Conservation (phyloP, 2,329 filamentous ascomycete species). For the Ophiostoma angusticollis region DNA sequence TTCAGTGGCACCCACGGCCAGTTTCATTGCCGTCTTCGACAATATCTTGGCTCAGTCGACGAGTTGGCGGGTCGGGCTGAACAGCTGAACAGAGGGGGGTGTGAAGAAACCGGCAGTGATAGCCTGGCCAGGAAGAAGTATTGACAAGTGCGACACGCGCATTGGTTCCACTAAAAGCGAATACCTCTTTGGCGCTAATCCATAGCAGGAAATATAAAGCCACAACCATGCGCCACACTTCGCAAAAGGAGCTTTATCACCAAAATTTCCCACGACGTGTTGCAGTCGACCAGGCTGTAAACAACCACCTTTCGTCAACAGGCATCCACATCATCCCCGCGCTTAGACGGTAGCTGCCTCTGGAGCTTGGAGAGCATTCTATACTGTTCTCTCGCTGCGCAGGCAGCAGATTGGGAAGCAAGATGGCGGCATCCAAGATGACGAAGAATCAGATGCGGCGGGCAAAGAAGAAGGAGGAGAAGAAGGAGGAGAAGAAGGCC, state of each 20-base stretch:
- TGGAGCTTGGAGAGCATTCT: neutral
- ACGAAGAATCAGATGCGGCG: constrained; percentile 91
- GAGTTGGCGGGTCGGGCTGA: neutral
- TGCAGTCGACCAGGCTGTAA: too few relatives aligned
- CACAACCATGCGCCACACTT: neutral
- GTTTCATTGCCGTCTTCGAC: constrained; percentile 4
- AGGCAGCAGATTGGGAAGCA: constrained; percentile 16
- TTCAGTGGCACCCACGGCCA: constrained; percentile 5
- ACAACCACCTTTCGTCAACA: too few relatives aligned
- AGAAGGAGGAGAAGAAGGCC: constrained; percentile 77
- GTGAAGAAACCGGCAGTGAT: too few relatives aligned
- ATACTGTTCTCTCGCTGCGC: neutral
- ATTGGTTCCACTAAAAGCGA: too few relatives aligned
- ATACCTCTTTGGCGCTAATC: too few relatives aligned
- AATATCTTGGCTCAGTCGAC: neutral
- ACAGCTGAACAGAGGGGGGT: neutral
- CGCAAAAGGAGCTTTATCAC: neutral
- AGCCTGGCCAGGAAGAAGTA: too few relatives aligned
- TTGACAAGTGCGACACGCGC: too few relatives aligned
- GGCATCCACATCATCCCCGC: too few relatives aligned
- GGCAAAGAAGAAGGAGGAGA: constrained; percentile 92
- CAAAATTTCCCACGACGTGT: constrained; percentile 10
- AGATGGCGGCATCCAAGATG: constrained; percentile 57
- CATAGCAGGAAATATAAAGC: neutral
- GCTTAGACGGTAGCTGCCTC: too few relatives aligned